phyloP scores from a whole-genome alignment of 2,329 filamentous ascomycete genomes.

The Nemania abortiva region DNA sequence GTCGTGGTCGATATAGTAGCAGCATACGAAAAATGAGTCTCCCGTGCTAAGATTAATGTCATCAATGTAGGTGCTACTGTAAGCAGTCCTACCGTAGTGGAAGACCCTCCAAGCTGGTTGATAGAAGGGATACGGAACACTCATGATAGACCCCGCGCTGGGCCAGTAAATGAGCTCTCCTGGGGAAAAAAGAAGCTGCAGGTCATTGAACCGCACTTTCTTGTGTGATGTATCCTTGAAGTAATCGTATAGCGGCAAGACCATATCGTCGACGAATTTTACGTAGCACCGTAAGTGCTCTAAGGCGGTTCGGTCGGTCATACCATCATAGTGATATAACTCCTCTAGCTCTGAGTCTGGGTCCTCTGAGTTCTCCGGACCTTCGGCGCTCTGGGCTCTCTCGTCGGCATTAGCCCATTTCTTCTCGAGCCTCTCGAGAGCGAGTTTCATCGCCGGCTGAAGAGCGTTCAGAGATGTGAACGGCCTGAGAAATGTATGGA shows the following conservation, averaged over 20 bases:
- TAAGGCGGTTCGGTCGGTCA: constrained; percentile 52
- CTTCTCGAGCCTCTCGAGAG: constrained; percentile 55
- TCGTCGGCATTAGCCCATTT: constrained; percentile 56
- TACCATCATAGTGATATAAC: constrained; percentile 45
- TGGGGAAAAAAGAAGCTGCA: constrained; percentile 57
- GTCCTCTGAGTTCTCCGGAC: constrained; percentile 29
- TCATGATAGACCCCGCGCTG: not conserved
- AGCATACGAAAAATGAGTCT: constrained; percentile 52
- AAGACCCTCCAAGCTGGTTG: not conserved
- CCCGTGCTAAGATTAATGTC: not conserved
- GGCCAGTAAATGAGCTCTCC: constrained; percentile 59
- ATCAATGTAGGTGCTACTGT: not conserved
- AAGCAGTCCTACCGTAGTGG: not conserved
- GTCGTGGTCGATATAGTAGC: constrained; percentile 59
- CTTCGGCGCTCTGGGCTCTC: constrained; percentile 47
- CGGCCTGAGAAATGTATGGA: constrained; percentile 55
- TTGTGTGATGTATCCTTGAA: constrained; percentile 48
- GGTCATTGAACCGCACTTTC: constrained; percentile 56
- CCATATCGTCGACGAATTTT: constrained; percentile 57
- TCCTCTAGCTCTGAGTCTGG: constrained; percentile 26
- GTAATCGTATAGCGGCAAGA: constrained; percentile 54
- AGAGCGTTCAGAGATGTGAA: constrained; percentile 58
- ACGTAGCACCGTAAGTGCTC: constrained; percentile 59
- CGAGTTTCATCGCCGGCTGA: constrained; percentile 57
- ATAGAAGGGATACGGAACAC: not conserved